phyloP scores from a whole-genome alignment of 768 basidiomycete genomes.

The Leccinum subgranulosum region DNA sequence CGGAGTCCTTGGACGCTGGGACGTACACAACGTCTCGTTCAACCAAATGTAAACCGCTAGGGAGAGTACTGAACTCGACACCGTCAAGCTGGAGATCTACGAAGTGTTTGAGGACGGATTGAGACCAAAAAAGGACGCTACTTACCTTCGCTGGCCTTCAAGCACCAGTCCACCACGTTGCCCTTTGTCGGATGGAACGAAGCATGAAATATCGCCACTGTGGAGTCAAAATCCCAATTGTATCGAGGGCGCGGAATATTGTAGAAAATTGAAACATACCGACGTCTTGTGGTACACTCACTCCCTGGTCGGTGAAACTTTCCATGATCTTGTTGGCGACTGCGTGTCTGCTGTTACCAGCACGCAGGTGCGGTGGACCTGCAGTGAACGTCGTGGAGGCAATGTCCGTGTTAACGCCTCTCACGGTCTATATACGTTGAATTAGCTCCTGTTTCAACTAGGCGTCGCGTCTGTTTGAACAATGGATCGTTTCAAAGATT shows the following conservation, averaged over 20 bases:
- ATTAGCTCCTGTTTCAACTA: conserved; percentile 16
- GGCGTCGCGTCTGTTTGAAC: not conserved
- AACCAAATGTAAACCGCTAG: conserved; percentile 77
- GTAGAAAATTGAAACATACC: conserved; percentile 32
- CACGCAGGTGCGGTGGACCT: conserved; percentile 21
- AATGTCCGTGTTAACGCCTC: conserved; percentile 20
- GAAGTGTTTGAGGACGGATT: not conserved
- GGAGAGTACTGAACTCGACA: conserved; percentile 78
- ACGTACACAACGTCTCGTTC: conserved; percentile 78
- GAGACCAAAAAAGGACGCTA: not conserved
- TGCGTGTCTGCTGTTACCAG: conserved; percentile 22
- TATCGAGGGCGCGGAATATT: not conserved
- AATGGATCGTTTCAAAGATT: not conserved
- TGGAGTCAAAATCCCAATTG: not conserved
- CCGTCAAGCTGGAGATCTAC: conserved; percentile 64
- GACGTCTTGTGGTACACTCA: conserved; percentile 50
- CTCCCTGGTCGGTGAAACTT: conserved; percentile 25
- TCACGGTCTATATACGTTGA: conserved; percentile 26
- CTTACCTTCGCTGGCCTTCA: conserved; percentile 67
- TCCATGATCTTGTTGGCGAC: conserved; percentile 23
- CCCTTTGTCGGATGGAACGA: conserved; percentile 85
- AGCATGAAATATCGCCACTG: conserved; percentile 81
- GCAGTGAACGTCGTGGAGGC: conserved; percentile 20
- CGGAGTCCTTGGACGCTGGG: not conserved
- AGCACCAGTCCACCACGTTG: conserved; percentile 75